Evolutionary conservation across 1,139 yeast genomes (phyloP), one percentile per base, ranked within the genome.

Genomic region (Taphrina confusa): DNA sequence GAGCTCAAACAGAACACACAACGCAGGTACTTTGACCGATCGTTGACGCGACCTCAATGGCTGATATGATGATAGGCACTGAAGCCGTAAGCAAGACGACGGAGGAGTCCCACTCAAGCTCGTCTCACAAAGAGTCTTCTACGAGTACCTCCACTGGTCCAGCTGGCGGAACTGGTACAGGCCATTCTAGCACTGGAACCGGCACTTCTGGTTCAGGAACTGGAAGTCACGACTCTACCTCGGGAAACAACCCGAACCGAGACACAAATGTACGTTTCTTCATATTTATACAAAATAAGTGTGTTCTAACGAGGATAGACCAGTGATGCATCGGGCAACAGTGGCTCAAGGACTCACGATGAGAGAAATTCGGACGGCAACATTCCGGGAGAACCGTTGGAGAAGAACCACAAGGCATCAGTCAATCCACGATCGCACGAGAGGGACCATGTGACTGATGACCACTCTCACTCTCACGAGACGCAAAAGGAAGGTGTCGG

Each of bases 381-480:
- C 50, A 45, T 45, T 18, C 50, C 50, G n/a, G 50, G 50, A 1
- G 50, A 45, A 28, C 50, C 50, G 8, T 14, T 45, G 25, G 50
- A 23, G 25, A 45, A 45, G 50, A 45, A 45, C 36, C 50, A 45
- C 50, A 23, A 23, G 31, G 50, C 28, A 2, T 23, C n/a, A 9
- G 42, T 37, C 25, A 16, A 37, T 25, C 6, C 42, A n/a, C 33
- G n/a, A n/a, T n/a, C n/a, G n/a, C n/a, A n/a, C n/a, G n/a, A n/a
- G n/a, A n/a, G n/a, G n/a, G 23, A 16, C 42, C 4, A 22, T 6
- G 20, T 25, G 25, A 18, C 22, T 11, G 11, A 4, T 16, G 42
- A 37, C 8, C 42, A 37, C 42, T 8, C 8, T 6, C 37, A 33
- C 37, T 37, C 42, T 22, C 42, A 37, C 42, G 25, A 37, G 42